Conservation (phyloP, 202 grass and related monocot species). For the Panicum hallii region DNA sequence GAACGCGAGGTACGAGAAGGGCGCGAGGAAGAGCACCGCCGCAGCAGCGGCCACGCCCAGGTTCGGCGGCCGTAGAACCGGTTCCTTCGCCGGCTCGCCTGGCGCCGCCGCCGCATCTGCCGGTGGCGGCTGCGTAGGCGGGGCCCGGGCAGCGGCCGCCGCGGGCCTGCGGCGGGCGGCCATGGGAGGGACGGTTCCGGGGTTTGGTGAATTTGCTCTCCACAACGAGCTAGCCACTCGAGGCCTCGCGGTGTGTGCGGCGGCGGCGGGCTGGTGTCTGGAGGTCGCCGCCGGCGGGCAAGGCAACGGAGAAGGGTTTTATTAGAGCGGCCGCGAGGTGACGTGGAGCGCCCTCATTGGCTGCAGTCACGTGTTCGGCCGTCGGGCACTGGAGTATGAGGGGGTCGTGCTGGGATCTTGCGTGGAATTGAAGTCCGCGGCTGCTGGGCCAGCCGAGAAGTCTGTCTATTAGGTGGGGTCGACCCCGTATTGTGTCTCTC, state of each 20-base stretch:
- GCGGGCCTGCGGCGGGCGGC: constrained; percentile 36
- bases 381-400: constrained; percentile 5
- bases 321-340: background rate
- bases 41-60: constrained; percentile 47
- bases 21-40: constrained; percentile 65
- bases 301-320: constrained; percentile 4
- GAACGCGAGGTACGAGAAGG: constrained; percentile 91
- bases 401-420: background rate
- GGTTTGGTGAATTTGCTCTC: background rate
- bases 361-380: constrained; percentile 49
- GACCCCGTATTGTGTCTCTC: background rate
- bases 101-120: background rate
- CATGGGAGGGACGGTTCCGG: constrained; percentile 21
- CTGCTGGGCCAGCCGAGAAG: background rate
- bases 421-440: constrained; percentile 1
- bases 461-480: background rate
- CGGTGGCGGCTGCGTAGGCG: background rate
- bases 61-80: constrained; percentile 72
- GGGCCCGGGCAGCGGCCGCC: background rate
- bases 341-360: constrained; percentile 54
- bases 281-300: constrained; percentile 47
- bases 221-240: background rate
- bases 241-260: background rate
- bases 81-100: constrained; percentile 40
- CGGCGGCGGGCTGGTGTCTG: constrained; percentile 6